phyloP scores from a whole-genome alignment of 768 basidiomycete genomes.

The Porpolomopsis calyptriformis region DNA sequence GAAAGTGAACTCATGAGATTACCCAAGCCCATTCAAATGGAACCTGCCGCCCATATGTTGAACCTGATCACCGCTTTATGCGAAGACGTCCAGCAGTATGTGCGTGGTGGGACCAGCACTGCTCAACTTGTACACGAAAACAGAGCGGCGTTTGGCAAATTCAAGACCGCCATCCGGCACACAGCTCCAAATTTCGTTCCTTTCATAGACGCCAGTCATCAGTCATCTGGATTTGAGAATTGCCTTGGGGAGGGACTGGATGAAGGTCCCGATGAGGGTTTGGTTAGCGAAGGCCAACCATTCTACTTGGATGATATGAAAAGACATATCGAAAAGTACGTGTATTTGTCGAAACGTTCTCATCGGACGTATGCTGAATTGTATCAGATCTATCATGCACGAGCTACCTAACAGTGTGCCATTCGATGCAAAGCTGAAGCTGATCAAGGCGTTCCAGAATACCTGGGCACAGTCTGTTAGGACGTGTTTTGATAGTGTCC shows the following conservation, averaged over 20 bases:
- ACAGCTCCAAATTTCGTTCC: conserved; percentile 30
- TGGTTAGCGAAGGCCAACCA: too few relatives aligned
- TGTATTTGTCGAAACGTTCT: too few relatives aligned
- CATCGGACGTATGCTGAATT: not conserved
- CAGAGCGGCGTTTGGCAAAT: conserved; percentile 16
- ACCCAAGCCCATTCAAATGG: conserved; percentile 21
- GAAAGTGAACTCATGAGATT: conserved; percentile 16
- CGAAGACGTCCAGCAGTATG: conserved; percentile 18
- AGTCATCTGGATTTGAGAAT: conserved; percentile 4
- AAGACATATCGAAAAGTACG: too few relatives aligned
- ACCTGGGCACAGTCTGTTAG: conserved; percentile 20
- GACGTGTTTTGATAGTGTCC: conserved; percentile 18
- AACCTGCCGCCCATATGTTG: conserved; percentile 29
- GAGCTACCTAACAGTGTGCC: conserved; percentile 32
- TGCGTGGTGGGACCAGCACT: conserved; percentile 19
- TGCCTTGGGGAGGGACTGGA: conserved; percentile 16
- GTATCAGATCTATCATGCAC: conserved; percentile 24
- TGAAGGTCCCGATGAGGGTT: not conserved
- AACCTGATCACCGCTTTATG: conserved; percentile 25
- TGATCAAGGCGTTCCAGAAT: conserved; percentile 24
- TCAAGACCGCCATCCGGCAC: conserved; percentile 22
- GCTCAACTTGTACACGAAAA: conserved; percentile 24
- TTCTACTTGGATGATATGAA: too few relatives aligned
- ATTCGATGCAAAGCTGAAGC: conserved; percentile 23
- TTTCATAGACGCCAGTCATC: not conserved